Conservation (phyloP, 495 filamentous ascomycete genomes). For the Neurospora sp. region DNA sequence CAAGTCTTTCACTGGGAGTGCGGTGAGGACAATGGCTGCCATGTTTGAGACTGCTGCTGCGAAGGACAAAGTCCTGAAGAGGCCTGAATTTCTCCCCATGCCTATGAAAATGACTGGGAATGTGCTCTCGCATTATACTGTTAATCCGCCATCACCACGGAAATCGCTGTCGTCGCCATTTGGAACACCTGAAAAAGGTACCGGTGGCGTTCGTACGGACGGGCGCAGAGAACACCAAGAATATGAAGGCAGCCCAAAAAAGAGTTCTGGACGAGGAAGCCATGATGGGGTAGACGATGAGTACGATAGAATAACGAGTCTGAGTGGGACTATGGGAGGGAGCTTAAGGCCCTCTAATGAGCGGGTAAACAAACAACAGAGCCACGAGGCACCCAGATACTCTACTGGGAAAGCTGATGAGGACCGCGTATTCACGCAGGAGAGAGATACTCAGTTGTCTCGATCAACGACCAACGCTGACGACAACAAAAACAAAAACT, state of each 20-base stretch:
- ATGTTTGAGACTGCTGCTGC: conserved; percentile 26
- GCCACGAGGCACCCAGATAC: neutral
- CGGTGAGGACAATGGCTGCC: conserved; percentile 35
- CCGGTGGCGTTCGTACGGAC: neutral
- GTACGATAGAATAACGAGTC: neutral
- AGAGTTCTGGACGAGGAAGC: neutral
- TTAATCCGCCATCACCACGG: conserved; percentile 10
- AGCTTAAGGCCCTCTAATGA: neutral
- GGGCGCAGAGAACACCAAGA: neutral
- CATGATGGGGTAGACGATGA: neutral
- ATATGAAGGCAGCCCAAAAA: neutral
- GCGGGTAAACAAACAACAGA: neutral
- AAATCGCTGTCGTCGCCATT: neutral
- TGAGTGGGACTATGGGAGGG: neutral
- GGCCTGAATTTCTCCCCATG: neutral
- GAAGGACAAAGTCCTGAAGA: conserved; percentile 7
- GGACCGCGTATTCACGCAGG: neutral
- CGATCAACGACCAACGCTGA: neutral
- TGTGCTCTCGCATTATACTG: conserved; percentile 19
- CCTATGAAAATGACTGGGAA: conserved; percentile 7
- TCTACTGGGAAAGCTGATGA: neutral
- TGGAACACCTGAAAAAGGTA: neutral
- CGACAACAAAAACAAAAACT: neutral
- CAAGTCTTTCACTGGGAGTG: conserved; percentile 9
- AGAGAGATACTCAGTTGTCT: neutral